Evolutionary conservation across 2,329 filamentous ascomycete species (phyloP), one percentile per base, ranked within the genome.

Genomic region (Esteya vermicola): DNA sequence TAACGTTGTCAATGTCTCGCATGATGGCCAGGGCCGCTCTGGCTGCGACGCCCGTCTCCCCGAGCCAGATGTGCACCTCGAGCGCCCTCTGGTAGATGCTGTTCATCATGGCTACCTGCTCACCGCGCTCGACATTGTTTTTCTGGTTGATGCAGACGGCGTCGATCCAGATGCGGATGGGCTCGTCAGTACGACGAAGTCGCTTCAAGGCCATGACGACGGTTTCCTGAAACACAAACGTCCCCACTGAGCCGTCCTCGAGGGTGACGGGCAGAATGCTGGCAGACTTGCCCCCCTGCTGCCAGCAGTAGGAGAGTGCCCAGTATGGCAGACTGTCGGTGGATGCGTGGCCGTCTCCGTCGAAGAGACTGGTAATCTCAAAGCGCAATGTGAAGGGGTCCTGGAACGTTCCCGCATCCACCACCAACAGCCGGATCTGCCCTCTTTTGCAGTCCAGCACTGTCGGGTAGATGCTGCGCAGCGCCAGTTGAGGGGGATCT

Each of bases 1-100:
- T 36, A 27, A 14, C 10, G 3, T 9, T 19, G 9, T 14, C 3
- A 13, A 36, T 36, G 9, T 16, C 23, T 8, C 21, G 28, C 8
- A 31, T 36, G n/a, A 36, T 9, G 3, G 6, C 4, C 34, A n/a
- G 7, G 2, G 21, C 9, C 34, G 34, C 18, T 18, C 14, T 20
- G 23, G 9, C 19, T 1, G 21, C 30, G 6, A 26, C n/a, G 10
- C 19, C 19, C 10, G 22, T 19, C 16, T 40, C 26, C 28, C 42
- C 41, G 9, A 47, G 41, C 44, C 44, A 47, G n/a, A 47, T 28
- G 26, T 34, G 30, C 12, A 46, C 42, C 9, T 18, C 28, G 4
- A 32, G 12, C 6, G 45, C 44, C 7, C 25, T 30, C 9, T 33
- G 26, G 39, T 42, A 47, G 13, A 47, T 44, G 35, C 30, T 22